Evolutionary conservation across 495 filamentous ascomycete genomes (phyloP).

Genomic region (Tetracladium setigerum): DNA sequence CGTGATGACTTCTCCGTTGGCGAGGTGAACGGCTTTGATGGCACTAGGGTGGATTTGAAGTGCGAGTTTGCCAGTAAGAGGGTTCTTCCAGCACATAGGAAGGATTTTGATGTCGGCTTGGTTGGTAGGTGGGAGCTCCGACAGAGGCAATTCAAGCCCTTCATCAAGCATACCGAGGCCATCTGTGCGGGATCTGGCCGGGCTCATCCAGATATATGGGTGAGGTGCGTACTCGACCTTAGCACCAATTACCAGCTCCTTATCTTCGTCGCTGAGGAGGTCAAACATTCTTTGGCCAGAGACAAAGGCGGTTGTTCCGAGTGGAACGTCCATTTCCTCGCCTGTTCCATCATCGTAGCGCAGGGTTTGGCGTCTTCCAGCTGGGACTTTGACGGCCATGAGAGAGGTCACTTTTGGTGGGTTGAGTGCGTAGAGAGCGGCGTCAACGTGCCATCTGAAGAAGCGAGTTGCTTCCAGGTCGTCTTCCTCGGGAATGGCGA

Average conservation of each 20-base stretch:
- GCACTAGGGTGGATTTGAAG: constrained; percentile 64
- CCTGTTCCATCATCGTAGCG: constrained; percentile 64
- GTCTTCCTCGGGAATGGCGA: constrained; percentile 50
- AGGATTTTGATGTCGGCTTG: constrained; percentile 57
- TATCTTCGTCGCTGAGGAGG: constrained; percentile 51
- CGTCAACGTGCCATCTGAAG: constrained; percentile 76
- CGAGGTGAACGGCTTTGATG: constrained; percentile 53
- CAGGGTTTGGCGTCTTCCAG: constrained; percentile 53
- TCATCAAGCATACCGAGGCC: constrained; percentile 61
- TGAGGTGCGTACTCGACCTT: constrained; percentile 68
- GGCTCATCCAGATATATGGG: constrained; percentile 71
- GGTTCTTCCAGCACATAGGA: constrained; percentile 68
- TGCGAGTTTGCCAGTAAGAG: constrained; percentile 56
- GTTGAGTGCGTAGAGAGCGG: constrained; percentile 63
- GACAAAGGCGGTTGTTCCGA: constrained; percentile 71
- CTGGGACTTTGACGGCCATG: constrained; percentile 58
- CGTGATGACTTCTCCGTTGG: constrained; percentile 55
- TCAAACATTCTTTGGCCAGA: constrained; percentile 60
- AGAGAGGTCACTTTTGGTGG: constrained; percentile 64
- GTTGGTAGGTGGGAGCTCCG: constrained; percentile 55
- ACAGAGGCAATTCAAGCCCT: constrained; percentile 43
- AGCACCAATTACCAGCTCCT: constrained; percentile 54
- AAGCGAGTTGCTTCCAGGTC: constrained; percentile 64
- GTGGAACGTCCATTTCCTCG: constrained; percentile 59
- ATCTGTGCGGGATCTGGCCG: constrained; percentile 52